Base-by-base conservation (phyloP, 768 basidiomycete genomes). In the Podaxis rugospora region DNA sequence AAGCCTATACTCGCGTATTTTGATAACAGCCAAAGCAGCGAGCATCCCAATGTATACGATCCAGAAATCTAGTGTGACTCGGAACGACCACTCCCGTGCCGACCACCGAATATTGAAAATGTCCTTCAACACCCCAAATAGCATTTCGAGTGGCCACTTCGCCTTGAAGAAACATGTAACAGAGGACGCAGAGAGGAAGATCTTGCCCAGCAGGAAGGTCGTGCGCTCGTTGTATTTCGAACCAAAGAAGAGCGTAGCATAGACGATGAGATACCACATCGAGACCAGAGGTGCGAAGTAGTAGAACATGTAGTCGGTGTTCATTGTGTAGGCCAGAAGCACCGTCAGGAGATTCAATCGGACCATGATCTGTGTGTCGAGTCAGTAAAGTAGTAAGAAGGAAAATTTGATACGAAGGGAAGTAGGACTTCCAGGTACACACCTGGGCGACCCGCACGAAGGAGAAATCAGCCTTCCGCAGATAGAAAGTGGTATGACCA, bases 281-380 rank as follows among this genome's bases (percentile, higher is more conserved):
- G 93, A 90, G 28, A 95, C 93, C 67, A 96, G 80, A 6, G 94
- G 94, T 9, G 92, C 82, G 68, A 94, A 95, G 74, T 95, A 96
- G 73, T 95, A 95, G 51, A 85, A 91, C 64, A 93, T 84, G 73
- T 95, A 97, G 72, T 93, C 82, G 60, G 92, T 93, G 76, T 95
- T 85, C 93, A 96, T 95, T 47, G 87, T 83, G 75, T 95, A 97
- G 6, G 89, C 88, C 51, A 97, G 81, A 25, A 87, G 74, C 55
- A 96, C 75, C 4, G 93, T 93, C 47, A 94, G 79, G 35, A 95
- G 73, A 74, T 96, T 97, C 60, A 95, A 76, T 18, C 94, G 85
- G 59, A 94, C 82, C 68, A 95, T 72, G 60, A 90, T 88, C 85
- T 88, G 18, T 55, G 23, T 55, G 59, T 54, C 36, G 53, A 18